Base-by-base conservation (phyloP, 176 grass and related monocot species). In the Cymbopogon citratus region DNA sequence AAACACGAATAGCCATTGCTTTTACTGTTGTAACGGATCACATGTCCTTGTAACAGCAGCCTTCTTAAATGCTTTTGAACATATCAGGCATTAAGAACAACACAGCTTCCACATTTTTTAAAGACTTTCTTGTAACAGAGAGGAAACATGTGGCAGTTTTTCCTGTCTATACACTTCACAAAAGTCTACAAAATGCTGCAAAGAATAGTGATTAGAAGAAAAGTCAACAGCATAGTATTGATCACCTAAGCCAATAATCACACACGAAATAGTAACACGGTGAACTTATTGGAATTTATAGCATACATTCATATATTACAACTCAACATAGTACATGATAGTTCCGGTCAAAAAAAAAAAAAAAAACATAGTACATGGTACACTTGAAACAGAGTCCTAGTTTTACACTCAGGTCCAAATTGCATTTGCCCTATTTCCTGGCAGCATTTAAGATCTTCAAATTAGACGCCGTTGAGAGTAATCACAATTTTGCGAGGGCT, bases 401-500 rank as follows among this genome's bases (percentile, higher is more conserved):
- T 68, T 73, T 60, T 74, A 34, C 26, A 41, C 78, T 67, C 46
- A 6, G 25, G 25, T 7, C 26, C 38, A 35, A 40, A 49, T 18
- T 63, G 36, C 46, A 46, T 61, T 59, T 0, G 9, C 73, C 29
- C 36, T 39, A 54, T 34, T 66, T 80, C 25, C 65, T 57, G 48
- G n/a, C 73, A 77, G 73, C 34, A 39, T 74, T 62, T 38, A 23
- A 26, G 19, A 33, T 38, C 38, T 57, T 70, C 67, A 43, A 11
- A 19, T 89, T 81, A 98, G 21, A 89, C 80, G 9, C 95, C 95
- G 34, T 92, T 94, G 46, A 98, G 84, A 63, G 95, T 94, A 41
- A 98, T 59, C 41, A 98, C 92, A 19, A 98, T 98, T 77, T 91
- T 98, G 49, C 92, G 95, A 25, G 88, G 43, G 6, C 84, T 91